These are phyloP conservation scores for Candida pseudofarinosa DNA, from an alignment of 805 yeast species.

Conservation along the genomic window DNA sequence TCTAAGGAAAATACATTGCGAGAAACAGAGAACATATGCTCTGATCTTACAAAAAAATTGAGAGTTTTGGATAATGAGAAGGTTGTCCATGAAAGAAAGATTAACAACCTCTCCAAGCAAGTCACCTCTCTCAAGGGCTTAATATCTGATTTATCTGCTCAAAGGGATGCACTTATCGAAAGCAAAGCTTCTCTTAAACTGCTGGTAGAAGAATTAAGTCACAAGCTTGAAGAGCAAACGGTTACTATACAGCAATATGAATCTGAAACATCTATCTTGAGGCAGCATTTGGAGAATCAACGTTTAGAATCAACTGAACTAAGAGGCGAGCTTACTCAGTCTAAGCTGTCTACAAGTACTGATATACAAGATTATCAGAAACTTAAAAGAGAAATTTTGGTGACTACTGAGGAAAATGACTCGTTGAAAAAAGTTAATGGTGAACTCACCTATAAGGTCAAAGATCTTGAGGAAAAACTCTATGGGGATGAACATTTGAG, in stretches of 20 bases:
- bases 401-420: conserved; percentile 63
- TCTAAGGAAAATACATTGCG: conserved; percentile 41
- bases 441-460: conserved; percentile 45
- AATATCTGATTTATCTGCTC: conserved; percentile 56
- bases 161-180: conserved; percentile 58
- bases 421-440: conserved; percentile 53
- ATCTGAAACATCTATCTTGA: conserved; percentile 25
- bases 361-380: conserved; percentile 34
- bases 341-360: conserved; percentile 21
- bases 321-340: conserved; percentile 31
- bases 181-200: conserved; percentile 28
- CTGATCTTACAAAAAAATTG: conserved; percentile 23
- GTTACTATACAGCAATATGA: conserved; percentile 22
- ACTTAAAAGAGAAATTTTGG: conserved; percentile 48
- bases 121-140: conserved; percentile 53
- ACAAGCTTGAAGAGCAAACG: conserved; percentile 21
- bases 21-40: conserved; percentile 27
- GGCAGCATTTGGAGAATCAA: conserved; percentile 32
- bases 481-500: conserved; percentile 50
- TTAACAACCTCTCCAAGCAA: conserved; percentile 40
- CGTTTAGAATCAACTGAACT: conserved; percentile 30
- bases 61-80: conserved; percentile 31
- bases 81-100: conserved; percentile 33
- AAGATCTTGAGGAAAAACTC: conserved; percentile 45
- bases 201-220: conserved; percentile 23